A percentile compares a stretch with the other conserved stretches of the same genome.
These are phyloP conservation scores for Neurospora intermedia DNA, from an alignment of 495 filamentous ascomycete species.

Conservation along the genomic window DNA sequence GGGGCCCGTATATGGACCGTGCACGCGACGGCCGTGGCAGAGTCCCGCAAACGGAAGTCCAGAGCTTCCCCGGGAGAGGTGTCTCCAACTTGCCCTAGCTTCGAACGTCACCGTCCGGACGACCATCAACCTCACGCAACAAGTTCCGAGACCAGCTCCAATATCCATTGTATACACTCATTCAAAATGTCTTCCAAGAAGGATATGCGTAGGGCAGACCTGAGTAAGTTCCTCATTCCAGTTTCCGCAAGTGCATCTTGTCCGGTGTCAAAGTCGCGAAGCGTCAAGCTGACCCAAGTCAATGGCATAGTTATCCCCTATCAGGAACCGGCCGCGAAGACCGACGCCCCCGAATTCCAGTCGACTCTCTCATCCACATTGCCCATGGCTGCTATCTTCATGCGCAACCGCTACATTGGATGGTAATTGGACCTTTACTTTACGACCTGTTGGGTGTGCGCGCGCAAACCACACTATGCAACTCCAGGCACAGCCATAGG, in stretches of 20 bases:
- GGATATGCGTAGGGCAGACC: conserved; percentile 76
- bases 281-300: conserved; percentile 13
- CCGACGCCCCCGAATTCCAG: conserved; percentile 36
- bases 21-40: not conserved
- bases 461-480: not conserved
- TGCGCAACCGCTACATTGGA: conserved; percentile 78
- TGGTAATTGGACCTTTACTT: conserved; percentile 44
- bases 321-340: conserved; percentile 35
- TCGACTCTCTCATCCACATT: conserved; percentile 73
- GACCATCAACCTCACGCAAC: not conserved
- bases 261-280: conserved; percentile 48
- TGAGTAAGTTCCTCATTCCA: conserved; percentile 55
- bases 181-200: conserved; percentile 57
- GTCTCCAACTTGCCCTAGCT: not conserved
- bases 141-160: not conserved
- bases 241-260: conserved; percentile 53
- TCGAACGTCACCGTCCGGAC: not conserved
- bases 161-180: not conserved
- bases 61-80: not conserved
- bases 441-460: not conserved
- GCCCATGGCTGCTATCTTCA: conserved; percentile 94
- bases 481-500: not conserved
- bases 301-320: conserved; percentile 37
- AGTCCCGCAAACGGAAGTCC: not conserved
- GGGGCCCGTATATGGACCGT: not conserved